Evolutionary conservation across 495 filamentous ascomycete genomes (phyloP), one percentile per base, ranked within the genome.

Genomic region (Aspergillus egyptiacus): DNA sequence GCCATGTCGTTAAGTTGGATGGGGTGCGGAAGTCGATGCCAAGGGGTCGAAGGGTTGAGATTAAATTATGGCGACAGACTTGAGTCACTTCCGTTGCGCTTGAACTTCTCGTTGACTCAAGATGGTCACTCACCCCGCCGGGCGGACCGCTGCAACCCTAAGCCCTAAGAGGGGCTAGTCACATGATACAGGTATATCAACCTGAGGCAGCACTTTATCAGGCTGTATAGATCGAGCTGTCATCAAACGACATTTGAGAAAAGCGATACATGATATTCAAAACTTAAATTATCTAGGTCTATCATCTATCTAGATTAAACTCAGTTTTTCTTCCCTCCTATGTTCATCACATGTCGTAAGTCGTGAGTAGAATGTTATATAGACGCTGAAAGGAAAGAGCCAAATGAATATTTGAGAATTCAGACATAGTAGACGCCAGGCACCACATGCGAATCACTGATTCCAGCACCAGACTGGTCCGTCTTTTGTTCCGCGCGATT

Each of bases 151-250:
- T n/a, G n/a, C n/a, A 55, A 61, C 67, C 70, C 70, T 72, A 70
- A 69, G 53, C 69, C 69, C 65, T 72, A 73, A 59, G 64, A 65
- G 66, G 67, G 64, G 64, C 18, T 11, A 10, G 10, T 48, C 46
- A 50, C 43, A 33, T 58, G 39, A 54, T 18, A 30, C 0, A 18
- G 3, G 8, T 5, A 11, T 25, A 13, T 4, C 15, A 19, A 37
- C 53, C 47, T 56, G 22, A 51, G 48, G 53, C 53, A 41, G 6
- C 23, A 38, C 9, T 18, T 30, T 39, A 6, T 30, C 28, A 7
- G 32, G 22, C 32, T 18, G 3, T 27, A 37, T 20, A 18, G 1
- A 1, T 37, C 7, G 6, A 3, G 7, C 34, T 10, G 22, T 20
- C 17, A 22, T 2, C 34, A 37, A 4, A 2, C 3, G 9, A 14